These are phyloP conservation scores for Jamesozyma spencerorum DNA, from an alignment of 805 yeast genomes.

Conservation along the genomic window DNA sequence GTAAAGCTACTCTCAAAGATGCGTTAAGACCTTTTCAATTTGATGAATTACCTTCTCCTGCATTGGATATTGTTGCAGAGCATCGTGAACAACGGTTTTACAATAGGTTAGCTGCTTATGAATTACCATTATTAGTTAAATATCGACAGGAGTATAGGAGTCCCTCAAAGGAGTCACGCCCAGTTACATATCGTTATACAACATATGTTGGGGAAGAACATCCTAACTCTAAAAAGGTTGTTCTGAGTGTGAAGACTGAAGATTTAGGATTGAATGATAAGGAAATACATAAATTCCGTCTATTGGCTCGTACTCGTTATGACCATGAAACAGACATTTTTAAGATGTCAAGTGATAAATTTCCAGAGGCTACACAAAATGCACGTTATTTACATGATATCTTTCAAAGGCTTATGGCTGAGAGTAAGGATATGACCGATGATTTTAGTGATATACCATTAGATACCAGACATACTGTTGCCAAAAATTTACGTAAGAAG, in stretches of 20 bases:
- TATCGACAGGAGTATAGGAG: conserved; percentile 62
- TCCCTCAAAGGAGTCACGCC: conserved; percentile 35
- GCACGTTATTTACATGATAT: conserved; percentile 61
- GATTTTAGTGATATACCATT: conserved; percentile 71
- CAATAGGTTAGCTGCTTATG: conserved; percentile 82
- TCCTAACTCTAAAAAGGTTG: conserved; percentile 53
- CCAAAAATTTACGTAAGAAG: conserved; percentile 37
- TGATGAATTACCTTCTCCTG: conserved; percentile 60
- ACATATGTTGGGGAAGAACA: conserved; percentile 65
- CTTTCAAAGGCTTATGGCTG: conserved; percentile 50
- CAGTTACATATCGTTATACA: conserved; percentile 61
- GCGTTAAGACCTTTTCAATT: conserved; percentile 36
- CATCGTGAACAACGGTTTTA: conserved; percentile 69
- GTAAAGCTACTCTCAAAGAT: conserved; percentile 3
- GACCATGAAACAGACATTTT: conserved; percentile 51
- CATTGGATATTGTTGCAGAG: conserved; percentile 61
- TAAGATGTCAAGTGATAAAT: conserved; percentile 55
- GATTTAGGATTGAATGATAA: conserved; percentile 44
- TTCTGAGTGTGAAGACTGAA: conserved; percentile 42
- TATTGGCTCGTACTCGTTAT: conserved; percentile 72
- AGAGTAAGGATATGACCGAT: conserved; percentile 49
- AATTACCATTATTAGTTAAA: conserved; percentile 75
- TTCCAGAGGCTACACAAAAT: conserved; percentile 76
- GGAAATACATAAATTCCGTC: conserved; percentile 64
- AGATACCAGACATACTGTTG: conserved; percentile 59